Percentiles rank a stretch among this genome's conserved stretches.
Evolutionary conservation across 139 green algal genomes (phyloP).

Genomic region (Eudorina sp.): DNA sequence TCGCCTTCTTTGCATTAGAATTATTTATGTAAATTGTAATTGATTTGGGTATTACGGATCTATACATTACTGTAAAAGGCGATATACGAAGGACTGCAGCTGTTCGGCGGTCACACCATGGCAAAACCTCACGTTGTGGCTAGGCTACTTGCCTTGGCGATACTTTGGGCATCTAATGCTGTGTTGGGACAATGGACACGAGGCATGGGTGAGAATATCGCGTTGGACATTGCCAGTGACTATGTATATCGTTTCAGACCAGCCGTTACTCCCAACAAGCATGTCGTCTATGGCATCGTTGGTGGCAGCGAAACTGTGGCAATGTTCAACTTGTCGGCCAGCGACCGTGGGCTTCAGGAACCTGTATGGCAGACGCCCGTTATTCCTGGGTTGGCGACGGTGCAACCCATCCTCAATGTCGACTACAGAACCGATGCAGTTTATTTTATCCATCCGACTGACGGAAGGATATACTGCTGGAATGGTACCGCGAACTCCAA

Average conservation of each 20-base stretch:
- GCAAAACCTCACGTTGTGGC: too few relatives aligned
- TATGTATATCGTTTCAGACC: neutral
- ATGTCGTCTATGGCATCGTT: neutral
- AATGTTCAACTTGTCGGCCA: neutral
- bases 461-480: constrained; percentile 9
- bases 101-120: too few relatives aligned
- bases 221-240: neutral
- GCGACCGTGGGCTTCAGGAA: neutral
- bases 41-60: too few relatives aligned
- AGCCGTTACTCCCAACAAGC: constrained; percentile 8
- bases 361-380: neutral
- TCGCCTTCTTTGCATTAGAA: too few relatives aligned
- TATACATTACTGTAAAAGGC: too few relatives aligned
- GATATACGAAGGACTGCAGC: too few relatives aligned
- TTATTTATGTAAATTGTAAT: too few relatives aligned
- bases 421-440: neutral
- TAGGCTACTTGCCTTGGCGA: neutral
- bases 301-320: neutral
- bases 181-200: neutral
- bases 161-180: neutral
- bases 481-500: neutral
- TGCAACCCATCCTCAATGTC: constrained; percentile 11
- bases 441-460: constrained; percentile 19
- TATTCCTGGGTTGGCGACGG: neutral
- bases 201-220: neutral